Evolutionary conservation across 352 stramenopile genomes (phyloP).

Genomic region (Phytopythium chamaehyphon): DNA sequence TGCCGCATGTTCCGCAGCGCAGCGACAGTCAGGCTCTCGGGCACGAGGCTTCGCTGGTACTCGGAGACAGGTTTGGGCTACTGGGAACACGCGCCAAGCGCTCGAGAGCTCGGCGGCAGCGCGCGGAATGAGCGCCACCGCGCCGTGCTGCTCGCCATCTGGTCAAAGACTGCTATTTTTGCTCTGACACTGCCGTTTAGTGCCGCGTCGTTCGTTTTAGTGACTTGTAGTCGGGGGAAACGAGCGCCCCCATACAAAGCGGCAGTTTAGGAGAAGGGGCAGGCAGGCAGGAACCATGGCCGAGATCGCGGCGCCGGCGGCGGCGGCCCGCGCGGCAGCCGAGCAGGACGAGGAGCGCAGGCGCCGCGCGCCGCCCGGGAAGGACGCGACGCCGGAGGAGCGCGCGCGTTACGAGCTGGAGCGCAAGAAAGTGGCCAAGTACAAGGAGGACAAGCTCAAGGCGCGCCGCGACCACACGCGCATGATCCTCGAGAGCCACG

Average conservation of each 20-base stretch:
- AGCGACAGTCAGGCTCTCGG: background rate
- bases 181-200: too few species aligned
- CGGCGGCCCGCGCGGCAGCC: conserved; percentile 19
- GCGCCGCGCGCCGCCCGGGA: conserved; percentile 37
- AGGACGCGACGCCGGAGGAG: conserved; percentile 59
- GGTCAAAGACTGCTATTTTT: too few species aligned
- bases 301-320: conserved; percentile 11
- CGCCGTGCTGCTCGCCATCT: too few species aligned
- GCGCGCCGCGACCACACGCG: conserved; percentile 80
- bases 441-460: conserved; percentile 88
- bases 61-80: background rate
- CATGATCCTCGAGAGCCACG: conserved; percentile 85
- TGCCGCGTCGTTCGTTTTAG: too few species aligned
- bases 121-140: too few species aligned
- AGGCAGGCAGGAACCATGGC: background rate
- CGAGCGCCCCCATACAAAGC: too few species aligned
- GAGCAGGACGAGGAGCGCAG: conserved; percentile 33
- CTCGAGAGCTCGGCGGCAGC: too few species aligned
- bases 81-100: too few species aligned
- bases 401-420: conserved; percentile 79
- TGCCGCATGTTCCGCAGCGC: conserved; percentile 15
- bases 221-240: too few species aligned
- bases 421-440: conserved; percentile 85
- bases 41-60: background rate
- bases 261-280: too few species aligned